Evolutionary conservation across 2,329 filamentous ascomycete species (phyloP).

Genomic region (Verticillium isaacii): DNA sequence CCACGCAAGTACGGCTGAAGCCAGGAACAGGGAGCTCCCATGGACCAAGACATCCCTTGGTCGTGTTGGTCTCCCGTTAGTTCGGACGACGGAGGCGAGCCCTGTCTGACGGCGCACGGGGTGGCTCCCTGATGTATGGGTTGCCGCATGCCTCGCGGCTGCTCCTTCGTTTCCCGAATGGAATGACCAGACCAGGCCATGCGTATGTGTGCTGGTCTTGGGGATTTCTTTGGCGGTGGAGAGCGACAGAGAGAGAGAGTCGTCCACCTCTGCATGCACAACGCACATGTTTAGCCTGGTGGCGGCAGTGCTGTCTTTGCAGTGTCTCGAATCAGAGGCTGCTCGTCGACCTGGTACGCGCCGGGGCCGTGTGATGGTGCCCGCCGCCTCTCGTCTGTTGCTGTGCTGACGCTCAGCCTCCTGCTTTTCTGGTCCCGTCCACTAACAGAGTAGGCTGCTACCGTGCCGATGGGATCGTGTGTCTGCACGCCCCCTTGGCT

Average conservation of each 20-base stretch:
- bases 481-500: not conserved
- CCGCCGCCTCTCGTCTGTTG: not conserved
- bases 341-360: not conserved
- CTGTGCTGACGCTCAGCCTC: not conserved
- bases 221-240: not conserved
- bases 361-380: not conserved
- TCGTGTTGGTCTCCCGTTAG: not conserved
- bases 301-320: not conserved
- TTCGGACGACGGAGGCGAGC: not conserved
- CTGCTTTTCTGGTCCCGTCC: not conserved
- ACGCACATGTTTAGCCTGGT: not conserved
- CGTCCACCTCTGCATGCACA: not conserved
- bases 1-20: not conserved
- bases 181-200: not conserved
- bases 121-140: not conserved
- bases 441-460: not conserved
- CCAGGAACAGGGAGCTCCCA: not conserved
- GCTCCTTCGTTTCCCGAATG: not conserved
- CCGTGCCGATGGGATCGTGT: not conserved
- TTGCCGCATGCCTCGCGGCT: not conserved
- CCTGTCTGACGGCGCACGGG: not conserved
- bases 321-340: not conserved
- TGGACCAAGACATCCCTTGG: not conserved
- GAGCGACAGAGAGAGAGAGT: not conserved
- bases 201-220: not conserved